A percentile compares a stretch with the other conserved stretches of the same genome.
phyloP scores from a whole-genome alignment of 2,329 filamentous ascomycete species.

The Westerdykella sp. region DNA sequence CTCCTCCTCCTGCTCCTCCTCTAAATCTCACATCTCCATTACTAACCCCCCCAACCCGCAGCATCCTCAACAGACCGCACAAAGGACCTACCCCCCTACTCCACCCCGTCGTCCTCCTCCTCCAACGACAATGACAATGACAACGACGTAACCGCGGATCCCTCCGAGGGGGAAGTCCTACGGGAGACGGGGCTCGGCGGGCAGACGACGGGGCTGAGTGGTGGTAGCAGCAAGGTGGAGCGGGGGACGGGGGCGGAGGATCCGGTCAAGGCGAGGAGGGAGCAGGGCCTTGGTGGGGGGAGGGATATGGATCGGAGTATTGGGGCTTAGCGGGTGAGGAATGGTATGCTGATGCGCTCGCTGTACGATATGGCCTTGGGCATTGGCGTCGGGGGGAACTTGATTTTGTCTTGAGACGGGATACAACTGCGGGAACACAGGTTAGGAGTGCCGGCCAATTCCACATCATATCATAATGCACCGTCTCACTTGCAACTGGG shows the following conservation, averaged over 20 bases:
- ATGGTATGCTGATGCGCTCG: too few relatives aligned
- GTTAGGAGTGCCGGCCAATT: too few relatives aligned
- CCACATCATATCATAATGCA: too few relatives aligned
- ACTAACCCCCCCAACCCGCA: not conserved
- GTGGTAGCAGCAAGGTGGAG: constrained; percentile 18
- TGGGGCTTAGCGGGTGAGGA: constrained; percentile 43
- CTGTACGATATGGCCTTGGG: too few relatives aligned
- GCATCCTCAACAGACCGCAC: not conserved
- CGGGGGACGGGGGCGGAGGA: constrained; percentile 35
- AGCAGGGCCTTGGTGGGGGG: constrained; percentile 48
- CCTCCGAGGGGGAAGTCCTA: constrained; percentile 25
- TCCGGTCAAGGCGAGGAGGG: constrained; percentile 39
- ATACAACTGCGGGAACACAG: too few relatives aligned
- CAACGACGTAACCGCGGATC: constrained; percentile 7
- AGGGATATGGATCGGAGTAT: constrained; percentile 44
- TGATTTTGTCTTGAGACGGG: too few relatives aligned
- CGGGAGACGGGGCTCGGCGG: constrained; percentile 45
- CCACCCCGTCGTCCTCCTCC: constrained; percentile 7
- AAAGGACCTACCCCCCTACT: constrained; percentile 1
- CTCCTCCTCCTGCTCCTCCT: too few relatives aligned
- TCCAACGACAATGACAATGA: constrained; percentile 7
- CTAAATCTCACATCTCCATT: not conserved
- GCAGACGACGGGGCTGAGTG: constrained; percentile 51
- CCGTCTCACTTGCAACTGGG: constrained; percentile 15
- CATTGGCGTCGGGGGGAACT: too few relatives aligned